phyloP scores from a whole-genome alignment of 352 stramenopile genomes.

The Globisporangium heterothallicum region DNA sequence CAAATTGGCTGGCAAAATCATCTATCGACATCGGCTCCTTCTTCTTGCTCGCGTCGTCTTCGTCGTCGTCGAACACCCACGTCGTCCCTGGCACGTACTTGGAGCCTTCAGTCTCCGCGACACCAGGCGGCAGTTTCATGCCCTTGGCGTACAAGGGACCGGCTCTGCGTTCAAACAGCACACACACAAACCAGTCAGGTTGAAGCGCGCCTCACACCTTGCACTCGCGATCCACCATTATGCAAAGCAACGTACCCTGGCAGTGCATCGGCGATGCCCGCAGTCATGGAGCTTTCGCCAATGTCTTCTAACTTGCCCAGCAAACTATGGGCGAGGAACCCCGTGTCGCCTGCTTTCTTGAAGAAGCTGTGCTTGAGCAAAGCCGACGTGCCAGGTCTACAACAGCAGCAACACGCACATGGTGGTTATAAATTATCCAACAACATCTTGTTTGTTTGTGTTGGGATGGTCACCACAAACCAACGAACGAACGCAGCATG shows the following conservation, averaged over 20 bases:
- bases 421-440: not conserved
- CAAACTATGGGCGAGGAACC: conserved; percentile 58
- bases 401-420: not conserved
- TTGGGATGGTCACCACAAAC: too few relatives aligned
- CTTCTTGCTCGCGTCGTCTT: conserved; percentile 48
- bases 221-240: too few relatives aligned
- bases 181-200: too few relatives aligned
- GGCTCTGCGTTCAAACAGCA: conserved; percentile 25
- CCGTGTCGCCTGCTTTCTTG: conserved; percentile 77
- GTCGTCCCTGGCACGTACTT: conserved; percentile 87
- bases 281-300: conserved; percentile 84
- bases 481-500: too few relatives aligned
- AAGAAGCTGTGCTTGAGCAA: conserved; percentile 89
- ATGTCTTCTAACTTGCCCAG: conserved; percentile 83
- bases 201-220: too few relatives aligned
- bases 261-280: conserved; percentile 70
- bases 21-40: conserved; percentile 66
- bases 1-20: conserved; percentile 86
- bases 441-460: too few relatives aligned
- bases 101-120: conserved; percentile 52
- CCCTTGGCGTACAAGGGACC: conserved; percentile 79
- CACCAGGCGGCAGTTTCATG: conserved; percentile 57
- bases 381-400: conserved; percentile 69
- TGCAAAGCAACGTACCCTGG: conserved; percentile 52
- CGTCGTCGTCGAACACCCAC: conserved; percentile 87